Percentiles rank a stretch among this genome's conserved stretches.
These are phyloP conservation scores for Phytophthora nicotianae DNA, from an alignment of 352 stramenopile species.

Conservation along the genomic window DNA sequence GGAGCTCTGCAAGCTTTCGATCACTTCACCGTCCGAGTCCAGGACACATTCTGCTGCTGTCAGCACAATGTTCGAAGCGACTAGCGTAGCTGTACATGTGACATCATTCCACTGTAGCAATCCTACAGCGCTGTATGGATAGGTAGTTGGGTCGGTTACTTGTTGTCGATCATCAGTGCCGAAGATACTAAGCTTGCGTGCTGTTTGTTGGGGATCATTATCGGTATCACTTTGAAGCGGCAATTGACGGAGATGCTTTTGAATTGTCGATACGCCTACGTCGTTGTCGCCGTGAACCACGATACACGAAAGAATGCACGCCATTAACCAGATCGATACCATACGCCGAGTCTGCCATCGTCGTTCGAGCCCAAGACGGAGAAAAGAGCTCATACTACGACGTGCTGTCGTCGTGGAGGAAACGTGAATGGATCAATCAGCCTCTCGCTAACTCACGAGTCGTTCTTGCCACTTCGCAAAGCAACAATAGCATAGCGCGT, in stretches of 20 bases:
- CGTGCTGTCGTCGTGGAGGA: constrained; percentile 10
- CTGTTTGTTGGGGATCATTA: constrained; percentile 7
- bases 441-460: constrained; percentile 3
- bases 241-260: constrained; percentile 17
- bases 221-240: constrained; percentile 3
- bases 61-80: constrained; percentile 53
- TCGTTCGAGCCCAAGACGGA: constrained; percentile 5
- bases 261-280: constrained; percentile 4
- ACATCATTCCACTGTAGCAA: constrained; percentile 55
- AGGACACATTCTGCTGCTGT: constrained; percentile 69
- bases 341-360: constrained; percentile 7
- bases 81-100: constrained; percentile 59
- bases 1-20: constrained; percentile 19
- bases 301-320: constrained; percentile 11
- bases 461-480: constrained; percentile 17
- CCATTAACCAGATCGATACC: constrained; percentile 10
- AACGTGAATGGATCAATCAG: constrained; percentile 3
- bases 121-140: constrained; percentile 62
- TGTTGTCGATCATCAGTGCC: constrained; percentile 42
- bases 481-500: constrained; percentile 25
- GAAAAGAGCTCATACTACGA: constrained; percentile 9
- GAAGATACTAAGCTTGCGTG: constrained; percentile 51
- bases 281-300: neutral
- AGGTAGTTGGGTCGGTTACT: constrained; percentile 40
- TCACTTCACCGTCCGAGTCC: constrained; percentile 33